Percentiles rank a stretch among this genome's conserved stretches.
These are phyloP conservation scores for Populus hybrid DNA, from an alignment of 441 rosid genomes.

Conservation along the genomic window DNA sequence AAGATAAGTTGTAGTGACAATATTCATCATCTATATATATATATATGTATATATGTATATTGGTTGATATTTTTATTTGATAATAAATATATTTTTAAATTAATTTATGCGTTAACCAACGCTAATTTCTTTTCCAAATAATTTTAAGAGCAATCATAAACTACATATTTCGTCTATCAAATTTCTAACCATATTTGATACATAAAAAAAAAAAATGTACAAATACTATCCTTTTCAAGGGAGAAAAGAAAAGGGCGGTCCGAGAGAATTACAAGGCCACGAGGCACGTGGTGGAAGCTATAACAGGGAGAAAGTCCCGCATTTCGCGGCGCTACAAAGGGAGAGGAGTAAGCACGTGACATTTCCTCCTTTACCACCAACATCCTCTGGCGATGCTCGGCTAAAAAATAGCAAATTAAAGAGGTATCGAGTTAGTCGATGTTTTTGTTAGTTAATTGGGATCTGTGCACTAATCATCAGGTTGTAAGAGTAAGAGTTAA, in stretches of 20 bases:
- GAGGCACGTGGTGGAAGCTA: constrained; percentile 34
- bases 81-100: too few relatives aligned
- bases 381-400: constrained; percentile 23
- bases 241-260: not conserved
- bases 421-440: not conserved
- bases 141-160: not conserved
- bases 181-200: not conserved
- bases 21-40: too few relatives aligned
- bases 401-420: not conserved
- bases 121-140: too few relatives aligned
- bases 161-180: not conserved
- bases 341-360: constrained; percentile 37
- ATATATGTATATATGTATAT: too few relatives aligned
- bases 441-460: constrained; percentile 25
- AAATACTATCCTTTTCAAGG: not conserved
- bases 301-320: constrained; percentile 28
- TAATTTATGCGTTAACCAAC: too few relatives aligned
- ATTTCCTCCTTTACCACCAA: constrained; percentile 31
- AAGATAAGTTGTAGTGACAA: too few relatives aligned
- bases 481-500: constrained; percentile 4
- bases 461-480: constrained; percentile 60
- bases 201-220: not conserved
- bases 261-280: not conserved
- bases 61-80: too few relatives aligned
- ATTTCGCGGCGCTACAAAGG: constrained; percentile 33